A percentile compares a stretch with the other conserved stretches of the same genome.
Conservation (phyloP, 345 rosid species). For the Citrus australasica region DNA sequence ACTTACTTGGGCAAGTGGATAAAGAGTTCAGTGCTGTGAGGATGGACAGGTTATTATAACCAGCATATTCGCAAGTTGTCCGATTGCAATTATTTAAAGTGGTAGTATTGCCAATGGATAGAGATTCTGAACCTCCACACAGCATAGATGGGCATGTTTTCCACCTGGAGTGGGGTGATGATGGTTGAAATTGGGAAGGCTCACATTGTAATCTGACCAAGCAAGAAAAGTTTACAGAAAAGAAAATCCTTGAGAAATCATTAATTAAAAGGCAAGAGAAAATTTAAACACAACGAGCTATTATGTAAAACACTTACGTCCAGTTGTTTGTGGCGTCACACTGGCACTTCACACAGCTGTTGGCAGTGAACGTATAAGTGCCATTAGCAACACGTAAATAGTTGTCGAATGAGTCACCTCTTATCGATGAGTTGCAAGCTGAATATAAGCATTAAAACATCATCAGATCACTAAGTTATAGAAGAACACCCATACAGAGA, state of each 20-base stretch:
- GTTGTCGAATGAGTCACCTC: conserved; percentile 24
- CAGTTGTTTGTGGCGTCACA: conserved; percentile 33
- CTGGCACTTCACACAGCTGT: conserved; percentile 41
- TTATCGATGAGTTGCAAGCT: conserved; percentile 48
- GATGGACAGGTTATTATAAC: conserved; percentile 44
- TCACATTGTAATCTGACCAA: conserved; percentile 63
- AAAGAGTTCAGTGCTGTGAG: conserved; percentile 30
- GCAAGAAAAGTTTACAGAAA: not conserved
- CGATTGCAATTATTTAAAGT: conserved; percentile 32
- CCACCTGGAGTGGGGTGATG: conserved; percentile 18
- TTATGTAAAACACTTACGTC: conserved; percentile 31
- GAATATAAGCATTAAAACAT: conserved; percentile 6
- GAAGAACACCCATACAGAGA: not conserved
- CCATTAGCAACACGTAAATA: conserved; percentile 32
- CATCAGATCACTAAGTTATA: not conserved
- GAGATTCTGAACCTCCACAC: conserved; percentile 38
- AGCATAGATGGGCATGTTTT: conserved; percentile 47
- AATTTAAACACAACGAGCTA: not conserved
- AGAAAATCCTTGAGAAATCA: not conserved
- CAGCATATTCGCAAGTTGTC: conserved; percentile 64
- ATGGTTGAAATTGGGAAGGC: conserved; percentile 33
- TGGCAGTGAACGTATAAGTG: conserved; percentile 41
- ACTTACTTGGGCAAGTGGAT: conserved; percentile 44
- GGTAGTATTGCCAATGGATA: conserved; percentile 43
- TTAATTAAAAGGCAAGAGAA: not conserved